Evolutionary conservation across 2,329 filamentous ascomycete genomes (phyloP).

Genomic region (Pseudogymnoascus sp.): DNA sequence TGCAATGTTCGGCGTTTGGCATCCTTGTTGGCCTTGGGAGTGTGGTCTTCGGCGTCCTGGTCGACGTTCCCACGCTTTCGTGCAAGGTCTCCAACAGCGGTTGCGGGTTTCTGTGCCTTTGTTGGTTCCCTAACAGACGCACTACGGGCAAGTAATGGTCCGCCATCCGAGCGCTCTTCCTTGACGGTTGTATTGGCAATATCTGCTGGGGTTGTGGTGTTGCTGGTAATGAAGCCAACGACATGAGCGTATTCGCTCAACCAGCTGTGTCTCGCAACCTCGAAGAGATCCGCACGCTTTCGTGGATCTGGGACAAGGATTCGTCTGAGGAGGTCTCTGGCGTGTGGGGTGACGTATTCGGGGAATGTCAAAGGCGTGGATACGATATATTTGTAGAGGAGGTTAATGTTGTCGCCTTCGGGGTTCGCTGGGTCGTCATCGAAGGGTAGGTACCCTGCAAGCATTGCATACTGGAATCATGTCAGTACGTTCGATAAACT

Average conservation of each 20-base stretch:
- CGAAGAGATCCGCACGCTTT: conserved; percentile 91
- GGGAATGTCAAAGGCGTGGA: conserved; percentile 95
- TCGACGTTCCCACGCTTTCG: conserved; percentile 72
- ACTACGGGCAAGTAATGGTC: conserved; percentile 66
- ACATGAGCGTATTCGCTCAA: conserved; percentile 94
- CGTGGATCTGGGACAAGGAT: conserved; percentile 94
- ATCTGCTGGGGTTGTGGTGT: conserved; percentile 78
- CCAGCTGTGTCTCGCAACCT: conserved; percentile 97
- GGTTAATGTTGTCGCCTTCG: conserved; percentile 97
- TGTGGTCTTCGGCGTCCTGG: conserved; percentile 48
- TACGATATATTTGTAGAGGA: conserved; percentile 98
- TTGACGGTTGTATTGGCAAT: conserved; percentile 69
- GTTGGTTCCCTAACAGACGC: conserved; percentile 84
- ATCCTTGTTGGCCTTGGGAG: conserved; percentile 63
- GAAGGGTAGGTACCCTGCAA: conserved; percentile 94
- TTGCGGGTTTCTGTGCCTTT: conserved; percentile 54
- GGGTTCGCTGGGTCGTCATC: conserved; percentile 98
- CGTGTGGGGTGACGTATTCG: conserved; percentile 97
- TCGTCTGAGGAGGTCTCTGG: conserved; percentile 80
- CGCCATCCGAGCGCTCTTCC: conserved; percentile 46
- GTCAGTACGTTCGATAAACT: conserved; percentile 18
- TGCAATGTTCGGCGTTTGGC: conserved; percentile 92
- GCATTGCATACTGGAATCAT: conserved; percentile 78
- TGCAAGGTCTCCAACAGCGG: conserved; percentile 54
- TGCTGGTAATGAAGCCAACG: conserved; percentile 94